Evolutionary conservation across 1,284 basidiomycete species (phyloP), one percentile per base, ranked within the genome.

Genomic region (Trichosporon coremiiforme): DNA sequence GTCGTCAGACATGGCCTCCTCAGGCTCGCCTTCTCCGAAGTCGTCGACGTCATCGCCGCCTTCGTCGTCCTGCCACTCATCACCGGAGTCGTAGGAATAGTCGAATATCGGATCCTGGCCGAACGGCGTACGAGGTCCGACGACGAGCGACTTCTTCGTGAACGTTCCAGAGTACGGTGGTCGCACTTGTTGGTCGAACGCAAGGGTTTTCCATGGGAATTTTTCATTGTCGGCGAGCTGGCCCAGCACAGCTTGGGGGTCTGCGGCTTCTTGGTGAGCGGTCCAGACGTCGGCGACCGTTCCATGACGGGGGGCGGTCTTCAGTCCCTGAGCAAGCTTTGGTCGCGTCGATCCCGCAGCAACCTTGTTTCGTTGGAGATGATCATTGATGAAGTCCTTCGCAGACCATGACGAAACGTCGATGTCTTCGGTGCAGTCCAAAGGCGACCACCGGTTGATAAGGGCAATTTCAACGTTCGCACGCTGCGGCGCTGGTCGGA

Each of bases 61-160:
- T 64, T 82, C 80, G 41, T 84, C 82, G 13, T 83, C 82, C 65
- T 80, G 73, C 83, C 83, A 84, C 20, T 84, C 83, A 65, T 82
- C 79, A 1, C 78, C 80, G 2, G 82, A 82, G 65, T 84, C 83
- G 65, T 82, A 80, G 0, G 81, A 80, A 67, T 84, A 84, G 68
- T 84, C 83, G 50, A 84, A 76, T 22, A 77, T 73, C 1, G 82
- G 81, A 68, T 84, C 83, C 33, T 80, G 80, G 0, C 78, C 80
- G 41, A 84, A 81, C 1, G 82, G 82, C 4, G 81, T 82, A 10
- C 83, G 76, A 10, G 83, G 80, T 31, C 83, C 83, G 20, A 84
- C 82, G 0, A 79, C 77, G 2, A 79, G 70, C 0, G 82, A 83
- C 15, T 75, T 73, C 60, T 82, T 83, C 5, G 80, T 82, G 68